Conservation (phyloP, 2,329 filamentous ascomycete species). For the Phialophora verrucosa region DNA sequence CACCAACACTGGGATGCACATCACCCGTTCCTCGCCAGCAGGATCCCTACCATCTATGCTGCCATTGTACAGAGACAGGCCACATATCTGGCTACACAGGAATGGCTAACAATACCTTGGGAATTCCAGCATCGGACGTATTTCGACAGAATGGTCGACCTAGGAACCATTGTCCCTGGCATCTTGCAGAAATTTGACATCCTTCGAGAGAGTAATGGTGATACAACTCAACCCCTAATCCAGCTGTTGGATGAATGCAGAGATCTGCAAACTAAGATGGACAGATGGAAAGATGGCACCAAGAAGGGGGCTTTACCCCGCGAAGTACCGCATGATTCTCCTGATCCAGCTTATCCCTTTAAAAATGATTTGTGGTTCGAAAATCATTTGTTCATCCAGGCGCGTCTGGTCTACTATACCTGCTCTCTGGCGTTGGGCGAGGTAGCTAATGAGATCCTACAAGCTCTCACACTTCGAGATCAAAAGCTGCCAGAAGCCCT, state of each 20-base stretch:
- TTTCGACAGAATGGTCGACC: slow-evolving; percentile 45
- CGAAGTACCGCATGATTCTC: slow-evolving; percentile 26
- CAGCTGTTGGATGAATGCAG: slow-evolving; percentile 25
- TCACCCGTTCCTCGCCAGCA: slow-evolving; percentile 34
- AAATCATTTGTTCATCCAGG: slow-evolving; percentile 37
- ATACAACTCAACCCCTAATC: slow-evolving; percentile 14
- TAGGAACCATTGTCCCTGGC: slow-evolving; percentile 43
- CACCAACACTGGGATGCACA: slow-evolving; percentile 33
- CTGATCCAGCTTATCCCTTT: slow-evolving; percentile 34
- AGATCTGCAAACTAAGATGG: slow-evolving; percentile 27
- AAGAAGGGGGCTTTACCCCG: slow-evolving; percentile 29
- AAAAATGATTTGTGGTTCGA: slow-evolving; percentile 34
- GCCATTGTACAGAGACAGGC: slow-evolving; percentile 40
- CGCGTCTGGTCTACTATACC: slow-evolving; percentile 34
- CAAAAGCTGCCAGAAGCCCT: slow-evolving; percentile 17
- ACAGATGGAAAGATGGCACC: slow-evolving; percentile 33
- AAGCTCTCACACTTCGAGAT: slow-evolving; percentile 19
- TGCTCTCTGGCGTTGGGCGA: slow-evolving; percentile 31
- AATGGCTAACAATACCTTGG: slow-evolving; percentile 49
- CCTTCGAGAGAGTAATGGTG: slow-evolving; percentile 25
- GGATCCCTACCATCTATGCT: slow-evolving; percentile 36
- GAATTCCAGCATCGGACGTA: slow-evolving; percentile 42
- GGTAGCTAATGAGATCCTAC: slow-evolving; percentile 29
- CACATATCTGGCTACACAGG: slow-evolving; percentile 42
- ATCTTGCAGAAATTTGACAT: slow-evolving; percentile 43